Conservation (phyloP, 441 rosid genomes). For the Eruca vesicaria region DNA sequence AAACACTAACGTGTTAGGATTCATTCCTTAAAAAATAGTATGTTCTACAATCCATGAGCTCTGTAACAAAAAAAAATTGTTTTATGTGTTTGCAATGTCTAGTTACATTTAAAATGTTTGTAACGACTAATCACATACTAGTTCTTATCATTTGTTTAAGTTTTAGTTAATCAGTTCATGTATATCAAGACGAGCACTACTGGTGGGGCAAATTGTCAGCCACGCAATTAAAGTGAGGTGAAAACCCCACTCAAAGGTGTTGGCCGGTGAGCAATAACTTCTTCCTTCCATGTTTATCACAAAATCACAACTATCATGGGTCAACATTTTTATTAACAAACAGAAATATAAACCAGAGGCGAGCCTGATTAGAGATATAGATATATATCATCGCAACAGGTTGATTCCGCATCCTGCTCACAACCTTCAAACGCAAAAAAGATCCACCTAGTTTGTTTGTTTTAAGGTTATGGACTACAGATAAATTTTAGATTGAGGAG, state of each 20-base stretch:
- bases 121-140: not conserved
- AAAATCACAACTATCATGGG: constrained; percentile 2
- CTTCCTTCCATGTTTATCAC: constrained; percentile 5
- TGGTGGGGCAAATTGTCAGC: constrained; percentile 20
- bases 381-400: not conserved
- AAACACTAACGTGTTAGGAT: constrained; percentile 11
- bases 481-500: not conserved
- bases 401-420: constrained; percentile 1
- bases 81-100: too few relatives aligned
- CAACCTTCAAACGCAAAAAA: not conserved
- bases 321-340: not conserved
- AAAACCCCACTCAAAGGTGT: constrained; percentile 27
- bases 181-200: constrained; percentile 17
- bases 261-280: constrained; percentile 21
- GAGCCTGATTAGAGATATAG: not conserved
- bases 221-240: constrained; percentile 26
- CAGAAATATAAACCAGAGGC: not conserved
- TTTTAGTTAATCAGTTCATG: constrained; percentile 10
- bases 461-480: not conserved
- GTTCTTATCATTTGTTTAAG: not conserved
- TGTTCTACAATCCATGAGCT: not conserved
- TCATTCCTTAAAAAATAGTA: not conserved
- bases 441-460: not conserved
- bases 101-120: too few relatives aligned
- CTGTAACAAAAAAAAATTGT: too few relatives aligned